These are phyloP conservation scores for Penicillium sp. DNA, from an alignment of 2,329 filamentous ascomycete genomes.

Conservation along the genomic window DNA sequence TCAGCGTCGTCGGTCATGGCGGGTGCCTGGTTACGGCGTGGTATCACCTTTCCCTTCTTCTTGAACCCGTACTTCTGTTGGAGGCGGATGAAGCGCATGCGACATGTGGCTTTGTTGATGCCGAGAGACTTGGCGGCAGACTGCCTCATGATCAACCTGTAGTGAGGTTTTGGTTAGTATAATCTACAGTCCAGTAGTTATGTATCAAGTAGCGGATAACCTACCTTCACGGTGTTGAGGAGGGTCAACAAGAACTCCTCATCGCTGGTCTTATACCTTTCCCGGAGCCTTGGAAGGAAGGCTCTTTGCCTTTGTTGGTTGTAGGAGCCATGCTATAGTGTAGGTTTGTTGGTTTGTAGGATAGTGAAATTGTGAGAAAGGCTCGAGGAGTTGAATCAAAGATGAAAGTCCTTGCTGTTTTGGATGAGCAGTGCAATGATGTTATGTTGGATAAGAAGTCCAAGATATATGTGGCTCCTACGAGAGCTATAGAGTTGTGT, in stretches of 20 bases:
- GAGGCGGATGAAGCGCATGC: not conserved
- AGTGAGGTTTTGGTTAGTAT: not conserved
- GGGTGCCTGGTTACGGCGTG: not conserved
- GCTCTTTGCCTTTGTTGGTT: no score
- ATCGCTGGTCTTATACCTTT: not conserved
- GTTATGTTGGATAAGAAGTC: no score
- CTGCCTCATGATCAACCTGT: not conserved
- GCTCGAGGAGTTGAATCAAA: no score
- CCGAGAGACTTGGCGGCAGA: not conserved
- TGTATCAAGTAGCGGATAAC: not conserved
- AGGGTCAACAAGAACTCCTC: not conserved
- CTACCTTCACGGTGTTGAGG: fast-evolving
- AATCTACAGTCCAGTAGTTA: no score
- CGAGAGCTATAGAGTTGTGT: not conserved
- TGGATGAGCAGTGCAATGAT: no score
- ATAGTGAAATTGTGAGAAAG: no score
- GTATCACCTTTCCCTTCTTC: no score
- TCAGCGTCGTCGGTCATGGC: not conserved
- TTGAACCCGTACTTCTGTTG: not conserved
- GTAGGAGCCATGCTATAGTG: no score
- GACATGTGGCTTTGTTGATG: not conserved
- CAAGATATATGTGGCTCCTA: not conserved
- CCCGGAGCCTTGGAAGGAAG: not conserved
- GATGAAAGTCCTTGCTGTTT: no score
- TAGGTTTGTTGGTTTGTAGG: no score